Evolutionary conservation across 2,329 filamentous ascomycete genomes (phyloP).

Genomic region (Colletotrichum brevisporum): DNA sequence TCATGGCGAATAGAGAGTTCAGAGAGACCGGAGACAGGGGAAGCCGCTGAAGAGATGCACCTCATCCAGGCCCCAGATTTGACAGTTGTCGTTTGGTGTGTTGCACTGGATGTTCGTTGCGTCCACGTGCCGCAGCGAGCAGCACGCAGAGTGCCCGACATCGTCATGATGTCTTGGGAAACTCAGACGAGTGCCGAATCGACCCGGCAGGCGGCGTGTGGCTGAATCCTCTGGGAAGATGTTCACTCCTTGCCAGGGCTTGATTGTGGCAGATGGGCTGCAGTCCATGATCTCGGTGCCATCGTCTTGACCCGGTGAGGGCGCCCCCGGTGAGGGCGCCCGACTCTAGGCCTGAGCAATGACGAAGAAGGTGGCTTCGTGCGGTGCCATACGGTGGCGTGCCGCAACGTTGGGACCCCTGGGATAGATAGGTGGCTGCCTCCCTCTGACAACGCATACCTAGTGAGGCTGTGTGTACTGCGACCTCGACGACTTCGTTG

Average conservation of each 20-base stretch:
- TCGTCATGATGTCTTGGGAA: slow-evolving; percentile 19
- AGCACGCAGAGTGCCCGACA: slow-evolving; percentile 7
- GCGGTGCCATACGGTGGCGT: neutral
- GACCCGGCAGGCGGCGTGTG: no score
- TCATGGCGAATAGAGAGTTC: slow-evolving; percentile 9
- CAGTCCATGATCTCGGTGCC: slow-evolving; percentile 30
- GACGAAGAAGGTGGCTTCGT: slow-evolving; percentile 15
- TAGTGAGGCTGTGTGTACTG: slow-evolving; percentile 8
- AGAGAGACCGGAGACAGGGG: neutral
- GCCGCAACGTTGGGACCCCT: slow-evolving; percentile 2
- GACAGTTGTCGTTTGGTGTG: slow-evolving; percentile 25
- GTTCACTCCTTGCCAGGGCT: neutral
- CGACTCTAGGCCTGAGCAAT: neutral
- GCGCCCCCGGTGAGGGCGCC: neutral
- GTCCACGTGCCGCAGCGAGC: slow-evolving; percentile 21
- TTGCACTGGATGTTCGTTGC: slow-evolving; percentile 27
- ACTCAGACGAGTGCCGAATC: no score
- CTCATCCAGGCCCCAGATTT: neutral
- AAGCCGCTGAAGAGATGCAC: neutral
- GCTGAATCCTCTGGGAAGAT: neutral
- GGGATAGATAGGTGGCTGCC: slow-evolving; percentile 3
- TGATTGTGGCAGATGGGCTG: slow-evolving; percentile 33
- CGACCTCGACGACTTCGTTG: neutral
- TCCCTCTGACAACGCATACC: slow-evolving; percentile 22
- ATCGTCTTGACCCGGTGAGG: no score